Conservation (phyloP, 2,329 filamentous ascomycete genomes). For the Botrytis tulipae region DNA sequence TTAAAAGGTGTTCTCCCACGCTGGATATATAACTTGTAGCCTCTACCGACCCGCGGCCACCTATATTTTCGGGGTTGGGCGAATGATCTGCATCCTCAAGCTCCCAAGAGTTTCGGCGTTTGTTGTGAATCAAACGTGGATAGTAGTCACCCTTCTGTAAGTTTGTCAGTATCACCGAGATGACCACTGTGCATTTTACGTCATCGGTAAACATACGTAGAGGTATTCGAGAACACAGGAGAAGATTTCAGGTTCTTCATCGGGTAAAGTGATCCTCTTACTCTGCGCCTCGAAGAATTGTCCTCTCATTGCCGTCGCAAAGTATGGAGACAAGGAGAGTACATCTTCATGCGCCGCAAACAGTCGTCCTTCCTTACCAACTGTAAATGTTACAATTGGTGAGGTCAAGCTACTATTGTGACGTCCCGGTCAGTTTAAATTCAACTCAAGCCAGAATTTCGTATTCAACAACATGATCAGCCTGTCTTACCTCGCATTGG, state of each 20-base stretch:
- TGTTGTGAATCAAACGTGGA: constrained; percentile 83
- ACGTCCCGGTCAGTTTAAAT: constrained; percentile 21
- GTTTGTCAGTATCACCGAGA: constrained; percentile 5
- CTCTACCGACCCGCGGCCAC: constrained; percentile 64
- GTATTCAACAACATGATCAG: constrained; percentile 18
- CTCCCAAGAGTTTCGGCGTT: constrained; percentile 82
- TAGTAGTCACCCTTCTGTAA: constrained; percentile 48
- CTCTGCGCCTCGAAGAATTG: constrained; percentile 72
- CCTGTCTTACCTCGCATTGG: constrained; percentile 46
- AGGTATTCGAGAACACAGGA: constrained; percentile 93
- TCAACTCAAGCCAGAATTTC: neutral
- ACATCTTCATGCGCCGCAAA: constrained; percentile 96
- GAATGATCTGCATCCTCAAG: constrained; percentile 70
- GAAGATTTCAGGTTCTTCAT: constrained; percentile 87
- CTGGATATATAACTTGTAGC: constrained; percentile 75
- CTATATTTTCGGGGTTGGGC: constrained; percentile 54
- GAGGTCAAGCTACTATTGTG: constrained; percentile 44
- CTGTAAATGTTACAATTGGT: constrained; percentile 82
- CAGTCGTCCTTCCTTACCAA: constrained; percentile 80
- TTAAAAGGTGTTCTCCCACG: constrained; percentile 73
- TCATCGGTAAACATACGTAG: constrained; percentile 51
- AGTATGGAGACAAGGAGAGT: constrained; percentile 80
- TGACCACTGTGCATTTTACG: neutral
- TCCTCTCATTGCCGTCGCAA: constrained; percentile 68
- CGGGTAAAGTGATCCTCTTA: constrained; percentile 71